Evolutionary conservation across 768 basidiomycete genomes (phyloP).

Genomic region (Termitomyces heimii): DNA sequence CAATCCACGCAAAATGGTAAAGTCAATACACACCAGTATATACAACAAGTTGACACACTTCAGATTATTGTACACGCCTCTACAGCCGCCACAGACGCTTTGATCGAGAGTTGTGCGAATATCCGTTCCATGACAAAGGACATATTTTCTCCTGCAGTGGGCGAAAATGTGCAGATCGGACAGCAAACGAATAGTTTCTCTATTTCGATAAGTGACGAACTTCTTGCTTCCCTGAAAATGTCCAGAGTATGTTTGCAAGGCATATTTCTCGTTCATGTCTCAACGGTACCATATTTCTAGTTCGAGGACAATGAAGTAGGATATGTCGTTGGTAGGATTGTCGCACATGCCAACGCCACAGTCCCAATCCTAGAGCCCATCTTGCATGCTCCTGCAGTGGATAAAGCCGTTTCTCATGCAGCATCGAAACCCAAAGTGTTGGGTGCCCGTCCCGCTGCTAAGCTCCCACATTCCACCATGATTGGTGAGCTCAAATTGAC

Average conservation of each 20-base stretch:
- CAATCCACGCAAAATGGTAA: constrained; percentile 91
- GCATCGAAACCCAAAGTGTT: constrained; percentile 37
- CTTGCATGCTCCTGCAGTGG: constrained; percentile 22
- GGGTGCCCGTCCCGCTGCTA: constrained; percentile 58
- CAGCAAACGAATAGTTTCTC: constrained; percentile 96
- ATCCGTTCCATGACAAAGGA: constrained; percentile 91
- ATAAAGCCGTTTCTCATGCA: constrained; percentile 16
- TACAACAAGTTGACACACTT: background rate
- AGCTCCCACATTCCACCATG: constrained; percentile 87
- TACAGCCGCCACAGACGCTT: constrained; percentile 54
- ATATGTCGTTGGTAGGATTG: constrained; percentile 84
- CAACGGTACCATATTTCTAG: constrained; percentile 30
- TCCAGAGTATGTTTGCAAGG: constrained; percentile 62
- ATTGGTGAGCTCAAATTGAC: constrained; percentile 96
- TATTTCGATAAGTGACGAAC: constrained; percentile 86
- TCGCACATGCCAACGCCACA: constrained; percentile 78
- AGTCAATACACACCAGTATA: constrained; percentile 6
- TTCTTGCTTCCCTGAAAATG: constrained; percentile 75
- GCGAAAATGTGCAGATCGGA: constrained; percentile 86
- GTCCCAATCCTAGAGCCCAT: constrained; percentile 84
- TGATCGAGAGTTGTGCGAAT: constrained; percentile 76
- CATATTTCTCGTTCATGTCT: background rate
- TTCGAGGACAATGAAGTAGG: constrained; percentile 98
- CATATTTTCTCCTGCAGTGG: constrained; percentile 70
- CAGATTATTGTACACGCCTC: constrained; percentile 90